phyloP scores from a whole-genome alignment of 495 filamentous ascomycete genomes.

The Penicillium desertorum region DNA sequence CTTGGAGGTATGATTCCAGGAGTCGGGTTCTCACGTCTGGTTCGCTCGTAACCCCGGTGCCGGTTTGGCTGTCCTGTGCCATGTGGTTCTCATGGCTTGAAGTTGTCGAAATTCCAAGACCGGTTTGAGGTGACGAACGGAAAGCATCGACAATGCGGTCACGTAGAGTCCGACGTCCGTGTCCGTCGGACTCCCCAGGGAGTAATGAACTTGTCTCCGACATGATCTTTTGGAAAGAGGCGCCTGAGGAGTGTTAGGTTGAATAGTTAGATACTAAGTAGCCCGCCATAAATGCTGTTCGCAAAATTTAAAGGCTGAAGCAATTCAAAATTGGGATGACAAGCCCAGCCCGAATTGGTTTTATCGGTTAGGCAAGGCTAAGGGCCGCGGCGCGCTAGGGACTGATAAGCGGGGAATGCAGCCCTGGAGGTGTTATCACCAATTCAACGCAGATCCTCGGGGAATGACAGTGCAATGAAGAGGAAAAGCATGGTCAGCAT shows the following conservation, averaged over 20 bases:
- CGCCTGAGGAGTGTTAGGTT: background rate
- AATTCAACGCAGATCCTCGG: constrained; percentile 1
- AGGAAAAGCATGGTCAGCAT: background rate
- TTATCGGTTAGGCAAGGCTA: constrained; percentile 18
- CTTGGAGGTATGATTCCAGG: constrained; percentile 40
- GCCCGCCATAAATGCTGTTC: constrained; percentile 6
- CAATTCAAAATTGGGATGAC: background rate
- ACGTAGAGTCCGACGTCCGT: constrained; percentile 33
- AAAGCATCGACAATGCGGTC: constrained; percentile 42
- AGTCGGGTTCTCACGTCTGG: constrained; percentile 38
- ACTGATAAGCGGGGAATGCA: constrained; percentile 12
- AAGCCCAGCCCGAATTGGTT: constrained; percentile 1
- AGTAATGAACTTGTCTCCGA: constrained; percentile 30
- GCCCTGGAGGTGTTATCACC: constrained; percentile 1
- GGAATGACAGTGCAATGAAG: background rate
- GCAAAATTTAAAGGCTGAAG: background rate
- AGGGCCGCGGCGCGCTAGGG: constrained; percentile 13
- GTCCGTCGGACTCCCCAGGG: constrained; percentile 25
- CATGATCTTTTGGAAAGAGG: constrained; percentile 20
- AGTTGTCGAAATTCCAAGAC: constrained; percentile 5
- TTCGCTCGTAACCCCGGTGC: constrained; percentile 21
- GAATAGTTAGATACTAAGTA: background rate
- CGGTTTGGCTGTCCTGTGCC: constrained; percentile 7
- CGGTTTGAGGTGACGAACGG: constrained; percentile 20
- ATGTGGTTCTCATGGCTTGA: background rate